Percentiles rank a stretch among this genome's conserved stretches.
Conservation (phyloP, 805 yeast species). For the Kodamaea nitidulidarum region DNA sequence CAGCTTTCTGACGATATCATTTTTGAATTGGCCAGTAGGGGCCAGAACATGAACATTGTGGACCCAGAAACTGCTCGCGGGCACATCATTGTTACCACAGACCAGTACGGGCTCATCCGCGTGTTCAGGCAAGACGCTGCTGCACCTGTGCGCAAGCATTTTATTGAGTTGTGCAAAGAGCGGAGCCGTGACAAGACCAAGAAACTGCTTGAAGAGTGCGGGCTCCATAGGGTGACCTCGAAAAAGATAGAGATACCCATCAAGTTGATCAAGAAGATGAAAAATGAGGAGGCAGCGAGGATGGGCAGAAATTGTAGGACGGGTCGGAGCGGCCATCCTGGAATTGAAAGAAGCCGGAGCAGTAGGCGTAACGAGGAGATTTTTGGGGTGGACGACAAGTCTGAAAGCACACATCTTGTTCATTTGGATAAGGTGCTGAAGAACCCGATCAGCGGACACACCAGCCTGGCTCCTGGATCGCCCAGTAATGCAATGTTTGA, state of each 20-base stretch:
- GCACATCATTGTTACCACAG: constrained; percentile 71
- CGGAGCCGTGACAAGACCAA: not conserved
- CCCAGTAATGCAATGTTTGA: not conserved
- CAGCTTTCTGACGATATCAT: constrained; percentile 77
- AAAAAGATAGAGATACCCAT: not conserved
- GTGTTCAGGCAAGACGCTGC: constrained; percentile 82
- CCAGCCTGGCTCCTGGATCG: not conserved
- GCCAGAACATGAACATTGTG: constrained; percentile 11
- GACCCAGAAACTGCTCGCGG: constrained; percentile 19
- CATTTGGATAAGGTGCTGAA: too few species aligned
- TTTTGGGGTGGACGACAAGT: too few species aligned
- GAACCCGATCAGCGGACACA: not conserved
- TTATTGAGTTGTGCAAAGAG: constrained; percentile 13
- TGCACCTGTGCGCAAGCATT: constrained; percentile 28
- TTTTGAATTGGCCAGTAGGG: constrained; percentile 50
- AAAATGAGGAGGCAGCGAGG: not conserved
- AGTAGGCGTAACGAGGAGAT: too few species aligned
- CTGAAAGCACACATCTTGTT: too few species aligned
- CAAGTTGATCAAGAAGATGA: not conserved
- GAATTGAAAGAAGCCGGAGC: not conserved
- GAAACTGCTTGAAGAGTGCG: not conserved
- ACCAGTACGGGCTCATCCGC: constrained; percentile 65
- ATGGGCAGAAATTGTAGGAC: too few species aligned
- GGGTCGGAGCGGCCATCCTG: too few species aligned
- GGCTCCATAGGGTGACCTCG: not conserved